Base-by-base conservation (phyloP, 805 yeast species). In the Zygotorulaspora danielsina region DNA sequence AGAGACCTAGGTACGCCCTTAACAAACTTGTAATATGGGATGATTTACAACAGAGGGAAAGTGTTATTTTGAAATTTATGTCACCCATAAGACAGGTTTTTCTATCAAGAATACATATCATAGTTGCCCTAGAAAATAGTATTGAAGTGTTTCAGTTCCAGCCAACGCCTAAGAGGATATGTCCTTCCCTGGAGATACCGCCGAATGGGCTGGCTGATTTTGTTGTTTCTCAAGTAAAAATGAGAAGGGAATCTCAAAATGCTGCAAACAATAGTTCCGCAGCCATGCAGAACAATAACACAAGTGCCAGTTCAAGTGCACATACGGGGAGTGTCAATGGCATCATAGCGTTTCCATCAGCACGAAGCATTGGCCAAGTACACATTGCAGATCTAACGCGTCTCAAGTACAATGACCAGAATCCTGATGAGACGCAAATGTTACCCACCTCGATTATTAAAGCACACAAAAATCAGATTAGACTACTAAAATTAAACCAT, bases 1-100 rank as follows among this genome's bases (percentile, higher is more conserved):
- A 73, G 46, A 73, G 72, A 42, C 96, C 96, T 16, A 72, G 76
- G 45, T 85, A 78, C 53, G 84, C 96, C 1, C 71, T 76, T 49
- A 86, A 85, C 64, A 84, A 84, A 59, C 75, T 88, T 26, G 73
- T 87, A 24, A 80, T 90, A 12, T 93, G 96, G 96, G 97, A 90
- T 63, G 97, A 90, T 59, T 62, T 85, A 44, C 84, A 85, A 61
- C 74, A 81, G 46, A 79, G 79, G 49, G 79, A 80, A 19, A 82
- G 89, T 3, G 68, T 86, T 13, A 73, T 74, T 25, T 64, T 93
- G 43, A 93, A 85, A 57, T 87, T 89, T 57, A 72, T 75, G 69
- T 75, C 80, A 32, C 84, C 90, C 0, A 81, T 90, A 3, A 65
- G 83, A 33, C 79, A 82, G 47, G 87, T 86, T 7, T 71, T 81